Conservation (phyloP, 2,329 filamentous ascomycete genomes). For the Monosporascus ibericus region DNA sequence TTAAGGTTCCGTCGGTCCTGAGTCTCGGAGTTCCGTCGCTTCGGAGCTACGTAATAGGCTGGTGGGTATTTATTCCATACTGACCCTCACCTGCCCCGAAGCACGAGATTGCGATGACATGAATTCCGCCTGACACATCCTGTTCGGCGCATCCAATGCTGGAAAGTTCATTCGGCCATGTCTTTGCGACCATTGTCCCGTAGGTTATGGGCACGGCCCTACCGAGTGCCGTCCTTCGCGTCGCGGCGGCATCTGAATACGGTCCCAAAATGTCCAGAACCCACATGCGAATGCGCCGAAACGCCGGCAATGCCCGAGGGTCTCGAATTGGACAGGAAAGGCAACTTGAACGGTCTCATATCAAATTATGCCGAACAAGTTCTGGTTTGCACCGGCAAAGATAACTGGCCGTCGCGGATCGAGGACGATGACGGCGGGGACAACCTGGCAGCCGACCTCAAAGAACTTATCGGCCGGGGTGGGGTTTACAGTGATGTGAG, state of each 20-base stretch:
- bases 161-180: conserved; percentile 9
- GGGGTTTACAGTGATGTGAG: conserved; percentile 62
- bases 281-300: conserved; percentile 69
- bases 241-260: conserved; percentile 23
- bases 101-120: neutral
- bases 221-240: neutral
- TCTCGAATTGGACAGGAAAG: conserved; percentile 68
- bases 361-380: conserved; percentile 75
- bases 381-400: conserved; percentile 71
- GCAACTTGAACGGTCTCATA: conserved; percentile 69
- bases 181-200: conserved; percentile 15
- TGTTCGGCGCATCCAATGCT: neutral
- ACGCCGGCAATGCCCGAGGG: conserved; percentile 58
- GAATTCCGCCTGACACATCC: neutral
- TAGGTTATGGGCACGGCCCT: conserved; percentile 4
- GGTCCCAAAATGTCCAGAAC: conserved; percentile 59
- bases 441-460: conserved; percentile 66
- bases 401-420: conserved; percentile 78
- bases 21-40: neutral
- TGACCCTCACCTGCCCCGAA: neutral
- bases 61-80: neutral
- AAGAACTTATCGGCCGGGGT: conserved; percentile 59
- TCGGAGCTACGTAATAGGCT: neutral
- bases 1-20: too few relatives aligned
- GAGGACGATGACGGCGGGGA: conserved; percentile 69